Conservation (phyloP, 345 rosid species). For the sweet orange (Citrus sinensis) region DNA sequence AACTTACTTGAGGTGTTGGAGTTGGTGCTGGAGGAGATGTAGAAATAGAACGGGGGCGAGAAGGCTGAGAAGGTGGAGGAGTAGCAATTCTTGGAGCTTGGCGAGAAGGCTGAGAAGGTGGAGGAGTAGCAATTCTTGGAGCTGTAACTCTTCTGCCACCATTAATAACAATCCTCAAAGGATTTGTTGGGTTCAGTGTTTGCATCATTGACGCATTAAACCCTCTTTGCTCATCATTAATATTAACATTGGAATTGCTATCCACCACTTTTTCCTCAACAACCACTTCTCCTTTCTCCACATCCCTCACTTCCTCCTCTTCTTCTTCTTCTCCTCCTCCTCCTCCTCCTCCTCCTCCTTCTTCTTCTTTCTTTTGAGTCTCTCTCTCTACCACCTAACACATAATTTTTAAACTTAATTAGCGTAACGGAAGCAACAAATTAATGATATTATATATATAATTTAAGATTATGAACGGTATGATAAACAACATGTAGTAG, state of each 20-base stretch:
- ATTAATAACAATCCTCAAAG: slow-evolving; percentile 63
- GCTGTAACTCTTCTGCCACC: slow-evolving; percentile 46
- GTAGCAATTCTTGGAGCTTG: slow-evolving; percentile 30
- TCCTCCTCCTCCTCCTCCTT: too few species aligned
- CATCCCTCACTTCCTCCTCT: slow-evolving; percentile 28
- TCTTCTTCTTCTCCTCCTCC: neutral
- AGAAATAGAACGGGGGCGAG: slow-evolving; percentile 61
- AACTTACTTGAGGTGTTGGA: slow-evolving; percentile 75
- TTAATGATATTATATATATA: neutral
- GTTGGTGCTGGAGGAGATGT: too few species aligned
- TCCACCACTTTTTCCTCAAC: slow-evolving; percentile 25
- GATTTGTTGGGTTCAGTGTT: slow-evolving; percentile 74
- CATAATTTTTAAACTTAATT: neutral
- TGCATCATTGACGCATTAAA: slow-evolving; percentile 55
- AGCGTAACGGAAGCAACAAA: neutral
- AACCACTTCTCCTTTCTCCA: slow-evolving; percentile 50
- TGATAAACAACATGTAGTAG: neutral
- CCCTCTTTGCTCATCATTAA: slow-evolving; percentile 16
- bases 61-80: slow-evolving; percentile 22
- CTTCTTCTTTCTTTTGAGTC: slow-evolving; percentile 16
- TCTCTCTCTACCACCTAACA: slow-evolving; percentile 46
- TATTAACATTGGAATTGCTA: slow-evolving; percentile 4
- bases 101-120: slow-evolving; percentile 45
- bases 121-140: slow-evolving; percentile 36
- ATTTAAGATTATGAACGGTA: too few species aligned